phyloP scores from a whole-genome alignment of 2,329 filamentous ascomycete genomes.

The Cephalotrichum gorgonifer region DNA sequence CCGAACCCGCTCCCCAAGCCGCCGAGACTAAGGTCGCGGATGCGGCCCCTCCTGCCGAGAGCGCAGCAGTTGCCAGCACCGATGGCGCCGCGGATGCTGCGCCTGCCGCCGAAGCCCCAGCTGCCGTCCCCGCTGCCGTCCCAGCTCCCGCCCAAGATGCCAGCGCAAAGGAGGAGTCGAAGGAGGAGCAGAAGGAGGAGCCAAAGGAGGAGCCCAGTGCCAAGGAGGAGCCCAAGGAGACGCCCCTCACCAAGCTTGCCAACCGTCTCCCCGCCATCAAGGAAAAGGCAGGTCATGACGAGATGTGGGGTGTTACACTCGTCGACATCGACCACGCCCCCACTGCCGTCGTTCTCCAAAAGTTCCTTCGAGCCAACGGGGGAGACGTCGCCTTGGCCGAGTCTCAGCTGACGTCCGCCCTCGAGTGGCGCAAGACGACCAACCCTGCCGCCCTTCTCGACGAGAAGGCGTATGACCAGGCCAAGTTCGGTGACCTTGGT shows the following conservation, averaged over 20 bases:
- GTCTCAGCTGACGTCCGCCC: slow-evolving; percentile 66
- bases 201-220: slow-evolving; percentile 8
- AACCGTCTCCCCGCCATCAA: slow-evolving; percentile 47
- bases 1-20: background rate
- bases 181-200: slow-evolving; percentile 12
- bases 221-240: slow-evolving; percentile 8
- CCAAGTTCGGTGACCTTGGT: slow-evolving; percentile 68
- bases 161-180: slow-evolving; percentile 13
- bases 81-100: slow-evolving; percentile 7
- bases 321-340: slow-evolving; percentile 52
- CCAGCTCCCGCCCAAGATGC: background rate
- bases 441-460: slow-evolving; percentile 58
- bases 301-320: slow-evolving; percentile 83
- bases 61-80: background rate
- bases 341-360: slow-evolving; percentile 77
- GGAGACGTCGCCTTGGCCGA: slow-evolving; percentile 64
- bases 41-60: background rate
- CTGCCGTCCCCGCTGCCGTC: slow-evolving; percentile 2
- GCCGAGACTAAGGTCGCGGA: slow-evolving; percentile 4
- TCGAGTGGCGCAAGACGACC: slow-evolving; percentile 73
- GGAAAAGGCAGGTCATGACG: slow-evolving; percentile 47
- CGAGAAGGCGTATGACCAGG: slow-evolving; percentile 51
- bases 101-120: slow-evolving; percentile 5
- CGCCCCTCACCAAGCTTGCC: slow-evolving; percentile 37
- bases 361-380: slow-evolving; percentile 86